Evolutionary conservation across 192 early-diverging fungal genomes (phyloP), one percentile per base, ranked within the genome.

Genomic region (Mycoemilia scoparia): DNA sequence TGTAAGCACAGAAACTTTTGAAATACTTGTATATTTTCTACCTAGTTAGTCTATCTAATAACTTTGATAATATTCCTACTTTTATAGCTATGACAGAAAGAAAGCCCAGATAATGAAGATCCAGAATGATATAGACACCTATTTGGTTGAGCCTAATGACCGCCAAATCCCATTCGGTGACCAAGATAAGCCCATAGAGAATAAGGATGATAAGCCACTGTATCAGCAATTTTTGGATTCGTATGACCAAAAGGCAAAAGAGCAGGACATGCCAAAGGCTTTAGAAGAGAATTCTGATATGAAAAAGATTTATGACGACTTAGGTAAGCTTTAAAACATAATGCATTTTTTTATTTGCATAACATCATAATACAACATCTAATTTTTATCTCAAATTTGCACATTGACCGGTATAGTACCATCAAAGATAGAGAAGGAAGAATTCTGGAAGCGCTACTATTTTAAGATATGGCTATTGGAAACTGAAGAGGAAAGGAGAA

Each of bases 391-490:
- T n/a, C n/a, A n/a, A n/a, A n/a, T n/a, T n/a, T n/a, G n/a, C n/a
- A n/a, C n/a, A n/a, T n/a, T n/a, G n/a, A n/a, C n/a, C n/a, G n/a
- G n/a, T n/a, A n/a, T n/a, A 32, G 54, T 56, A 19, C 44, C 49
- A 0, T 27, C 38, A 7, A 35, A 36, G 30, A 36, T 62, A 0
- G 21, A 38, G 1, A 38, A 52, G n/a, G 4, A 25, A 2, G 54
- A 38, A 32, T 62, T 62, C 26, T 62, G 59, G 59, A 43, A 34
- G 0, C 38, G 59, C 31, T 62, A 62, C 28, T 62, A 52, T 19
- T 62, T 45, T 42, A 44, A 39, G 18, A 49, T 35, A 4, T 56
- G 49, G 59, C 21, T 38, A 35, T 34, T 62, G 2, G 59, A 62
- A 7, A 48, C 51, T 45, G 53, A 56, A 14, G 59, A 62, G 41